Conservation (phyloP, 2,329 filamentous ascomycete species). For the Penicillium digitatum region DNA sequence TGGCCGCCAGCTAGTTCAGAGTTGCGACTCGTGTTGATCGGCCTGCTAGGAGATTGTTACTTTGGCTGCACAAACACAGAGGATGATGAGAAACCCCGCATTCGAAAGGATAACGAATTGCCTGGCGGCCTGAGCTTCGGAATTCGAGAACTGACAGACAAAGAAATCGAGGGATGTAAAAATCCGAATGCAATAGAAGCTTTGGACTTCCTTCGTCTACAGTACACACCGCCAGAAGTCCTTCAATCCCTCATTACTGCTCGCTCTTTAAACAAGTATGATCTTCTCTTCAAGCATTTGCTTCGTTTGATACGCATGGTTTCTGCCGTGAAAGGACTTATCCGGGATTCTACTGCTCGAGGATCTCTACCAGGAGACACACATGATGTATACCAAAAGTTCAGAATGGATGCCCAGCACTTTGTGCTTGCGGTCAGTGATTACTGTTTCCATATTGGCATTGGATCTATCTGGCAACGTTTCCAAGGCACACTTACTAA, state of each 20-base stretch:
- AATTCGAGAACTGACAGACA: slow-evolving; percentile 71
- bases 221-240: slow-evolving; percentile 72
- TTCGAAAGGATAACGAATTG: slow-evolving; percentile 41
- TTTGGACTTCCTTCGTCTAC: slow-evolving; percentile 85
- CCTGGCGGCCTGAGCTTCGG: slow-evolving; percentile 75
- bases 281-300: slow-evolving; percentile 75
- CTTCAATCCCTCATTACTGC: slow-evolving; percentile 71
- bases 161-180: slow-evolving; percentile 78
- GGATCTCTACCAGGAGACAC: slow-evolving; percentile 31
- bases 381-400: slow-evolving; percentile 52
- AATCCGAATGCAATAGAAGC: slow-evolving; percentile 79
- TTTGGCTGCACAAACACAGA: slow-evolving; percentile 29
- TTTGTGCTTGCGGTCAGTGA: slow-evolving; percentile 69
- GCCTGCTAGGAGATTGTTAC: slow-evolving; percentile 74
- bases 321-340: slow-evolving; percentile 66
- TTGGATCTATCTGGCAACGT: slow-evolving; percentile 66
- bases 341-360: slow-evolving; percentile 51
- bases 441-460: slow-evolving; percentile 76
- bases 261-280: slow-evolving; percentile 70
- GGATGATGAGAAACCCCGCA: slow-evolving; percentile 18
- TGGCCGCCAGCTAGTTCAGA: slow-evolving; percentile 97
- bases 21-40: slow-evolving; percentile 81
- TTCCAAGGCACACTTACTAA: slow-evolving; percentile 65
- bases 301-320: slow-evolving; percentile 74
- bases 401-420: slow-evolving; percentile 73